Evolutionary conservation across 345 rosid species (phyloP).

Genomic region (Eucalyptus cladocalyx): DNA sequence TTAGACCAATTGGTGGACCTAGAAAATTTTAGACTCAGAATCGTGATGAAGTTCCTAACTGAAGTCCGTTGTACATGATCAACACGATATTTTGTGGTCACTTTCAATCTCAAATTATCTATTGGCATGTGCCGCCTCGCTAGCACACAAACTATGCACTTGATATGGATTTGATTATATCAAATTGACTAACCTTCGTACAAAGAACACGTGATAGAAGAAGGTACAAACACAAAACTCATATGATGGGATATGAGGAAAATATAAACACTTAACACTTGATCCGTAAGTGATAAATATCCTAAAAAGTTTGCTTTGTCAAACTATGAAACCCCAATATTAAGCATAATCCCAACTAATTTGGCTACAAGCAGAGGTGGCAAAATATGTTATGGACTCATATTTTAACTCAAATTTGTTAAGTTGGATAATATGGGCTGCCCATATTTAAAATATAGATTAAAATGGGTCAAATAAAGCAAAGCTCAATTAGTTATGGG

Average conservation of each 20-base stretch:
- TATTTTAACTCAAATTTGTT: background rate
- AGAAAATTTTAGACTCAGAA: background rate
- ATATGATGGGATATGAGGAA: background rate
- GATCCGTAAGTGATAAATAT: background rate
- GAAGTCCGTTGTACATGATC: background rate
- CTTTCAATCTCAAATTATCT: background rate
- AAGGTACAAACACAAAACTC: background rate
- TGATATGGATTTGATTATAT: background rate
- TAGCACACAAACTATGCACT: background rate
- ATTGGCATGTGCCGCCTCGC: rapidly evolving
- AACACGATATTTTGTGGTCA: background rate
- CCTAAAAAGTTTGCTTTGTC: background rate
- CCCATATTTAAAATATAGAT: background rate
- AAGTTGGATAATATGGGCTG: background rate
- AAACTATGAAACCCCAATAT: background rate
- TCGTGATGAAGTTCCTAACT: background rate
- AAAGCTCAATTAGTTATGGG: background rate
- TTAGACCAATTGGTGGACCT: background rate
- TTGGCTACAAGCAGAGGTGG: background rate
- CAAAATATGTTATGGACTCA: background rate
- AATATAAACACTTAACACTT: background rate
- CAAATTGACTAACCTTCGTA: background rate
- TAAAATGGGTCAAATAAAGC: background rate
- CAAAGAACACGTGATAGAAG: background rate
- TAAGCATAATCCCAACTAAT: background rate